These are phyloP conservation scores for Fusarium beomiforme DNA, from an alignment of 2,329 filamentous ascomycete species.

Conservation along the genomic window DNA sequence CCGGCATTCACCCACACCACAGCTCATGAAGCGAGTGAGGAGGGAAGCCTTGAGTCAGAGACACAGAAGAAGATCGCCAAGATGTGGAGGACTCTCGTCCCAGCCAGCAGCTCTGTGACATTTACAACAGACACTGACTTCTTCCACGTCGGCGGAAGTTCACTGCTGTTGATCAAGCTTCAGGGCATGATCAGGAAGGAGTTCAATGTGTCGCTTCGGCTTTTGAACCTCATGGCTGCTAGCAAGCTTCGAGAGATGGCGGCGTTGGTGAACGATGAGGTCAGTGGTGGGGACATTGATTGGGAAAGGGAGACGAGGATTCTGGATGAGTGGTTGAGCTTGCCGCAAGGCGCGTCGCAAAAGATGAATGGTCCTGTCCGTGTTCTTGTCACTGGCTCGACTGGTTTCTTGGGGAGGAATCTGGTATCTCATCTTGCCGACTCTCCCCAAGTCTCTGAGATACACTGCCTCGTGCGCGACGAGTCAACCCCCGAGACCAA, in stretches of 20 bases:
- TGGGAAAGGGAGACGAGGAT: slow-evolving; percentile 8
- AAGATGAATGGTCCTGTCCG: background rate
- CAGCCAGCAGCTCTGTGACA: background rate
- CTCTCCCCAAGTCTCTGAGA: slow-evolving; percentile 43
- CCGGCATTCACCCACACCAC: fast-evolving
- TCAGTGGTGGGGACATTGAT: background rate
- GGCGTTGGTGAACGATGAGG: background rate
- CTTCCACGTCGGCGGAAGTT: slow-evolving; percentile 8
- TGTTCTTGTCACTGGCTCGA: slow-evolving; percentile 31
- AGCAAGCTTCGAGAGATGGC: slow-evolving; percentile 55
- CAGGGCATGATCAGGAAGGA: slow-evolving; percentile 3
- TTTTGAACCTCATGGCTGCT: slow-evolving; percentile 51
- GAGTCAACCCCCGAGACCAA: background rate
- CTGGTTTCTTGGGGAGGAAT: slow-evolving; percentile 27
- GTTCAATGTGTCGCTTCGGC: slow-evolving; percentile 45
- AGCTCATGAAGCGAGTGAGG: fast-evolving
- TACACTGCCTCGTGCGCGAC: slow-evolving; percentile 57
- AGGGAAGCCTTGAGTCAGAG: background rate
- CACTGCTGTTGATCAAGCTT: background rate
- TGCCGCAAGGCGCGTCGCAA: background rate
- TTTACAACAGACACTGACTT: background rate
- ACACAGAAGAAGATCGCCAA: background rate
- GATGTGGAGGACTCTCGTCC: background rate
- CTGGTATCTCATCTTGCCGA: slow-evolving; percentile 51
- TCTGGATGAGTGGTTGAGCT: background rate